Percentiles rank a stretch among this genome's conserved stretches.
phyloP scores from a whole-genome alignment of 2,329 filamentous ascomycete genomes.

The Diplocarpon rosae region DNA sequence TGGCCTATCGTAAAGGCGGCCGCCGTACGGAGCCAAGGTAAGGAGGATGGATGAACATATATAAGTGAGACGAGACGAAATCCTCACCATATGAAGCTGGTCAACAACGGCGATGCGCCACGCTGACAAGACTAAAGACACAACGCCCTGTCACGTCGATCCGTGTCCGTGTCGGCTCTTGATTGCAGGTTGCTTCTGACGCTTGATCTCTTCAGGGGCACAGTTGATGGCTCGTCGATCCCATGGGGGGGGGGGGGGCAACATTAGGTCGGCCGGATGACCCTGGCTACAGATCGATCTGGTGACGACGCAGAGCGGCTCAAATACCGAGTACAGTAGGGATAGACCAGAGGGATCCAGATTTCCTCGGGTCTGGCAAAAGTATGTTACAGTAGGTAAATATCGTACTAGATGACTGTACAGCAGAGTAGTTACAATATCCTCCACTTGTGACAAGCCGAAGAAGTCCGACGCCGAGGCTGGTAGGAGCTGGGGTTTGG shows the following conservation, averaged over 20 bases:
- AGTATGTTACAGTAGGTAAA: neutral
- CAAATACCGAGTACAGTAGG: neutral
- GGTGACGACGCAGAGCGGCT: constrained; percentile 6
- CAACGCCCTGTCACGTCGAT: neutral
- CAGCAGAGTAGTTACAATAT: neutral
- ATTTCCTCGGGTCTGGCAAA: no score
- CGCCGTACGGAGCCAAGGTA: no score
- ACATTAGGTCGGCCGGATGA: constrained; percentile 6
- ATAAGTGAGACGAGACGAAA: no score
- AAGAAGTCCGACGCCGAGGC: no score
- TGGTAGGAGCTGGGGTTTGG: no score
- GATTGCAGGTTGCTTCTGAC: constrained; percentile 8
- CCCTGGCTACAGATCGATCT: neutral
- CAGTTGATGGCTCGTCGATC: constrained; percentile 3
- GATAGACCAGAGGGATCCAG: neutral
- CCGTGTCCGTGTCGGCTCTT: neutral
- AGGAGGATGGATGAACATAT: no score
- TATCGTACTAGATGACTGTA: neutral
- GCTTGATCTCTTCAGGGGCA: constrained; percentile 10
- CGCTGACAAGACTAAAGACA: no score
- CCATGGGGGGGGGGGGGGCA: constrained; percentile 1
- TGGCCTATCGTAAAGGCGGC: no score
- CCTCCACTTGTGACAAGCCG: no score
- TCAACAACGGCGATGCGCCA: no score
- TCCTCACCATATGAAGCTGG: no score